phyloP scores from a whole-genome alignment of 805 yeast species.

The Saccharomycopsis fermentans region DNA sequence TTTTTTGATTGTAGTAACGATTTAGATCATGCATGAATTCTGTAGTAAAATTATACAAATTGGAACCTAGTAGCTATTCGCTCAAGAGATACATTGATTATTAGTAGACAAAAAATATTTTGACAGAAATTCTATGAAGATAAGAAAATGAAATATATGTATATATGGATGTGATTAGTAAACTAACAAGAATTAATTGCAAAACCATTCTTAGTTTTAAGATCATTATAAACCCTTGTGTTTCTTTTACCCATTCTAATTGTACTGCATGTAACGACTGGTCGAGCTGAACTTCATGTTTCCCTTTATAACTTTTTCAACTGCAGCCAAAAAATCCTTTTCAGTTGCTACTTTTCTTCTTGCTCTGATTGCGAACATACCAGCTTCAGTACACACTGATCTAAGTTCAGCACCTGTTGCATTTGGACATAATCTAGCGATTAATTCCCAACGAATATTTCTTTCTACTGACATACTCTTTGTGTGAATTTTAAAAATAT shows the following conservation, averaged over 20 bases:
- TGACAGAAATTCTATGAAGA: neutral
- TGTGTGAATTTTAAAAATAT: conserved; percentile 93
- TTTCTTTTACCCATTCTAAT: conserved; percentile 31
- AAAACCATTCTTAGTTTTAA: neutral
- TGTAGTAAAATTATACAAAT: no score
- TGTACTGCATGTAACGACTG: conserved; percentile 97
- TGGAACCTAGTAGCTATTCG: neutral
- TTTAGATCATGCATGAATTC: no score
- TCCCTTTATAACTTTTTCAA: conserved; percentile 97
- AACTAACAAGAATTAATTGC: neutral
- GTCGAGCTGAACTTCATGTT: conserved; percentile 96
- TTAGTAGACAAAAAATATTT: neutral
- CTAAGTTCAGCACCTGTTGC: conserved; percentile 98
- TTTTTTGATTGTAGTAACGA: no score
- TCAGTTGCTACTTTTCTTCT: conserved; percentile 97
- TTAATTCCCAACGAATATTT: conserved; percentile 96
- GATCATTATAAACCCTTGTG: neutral
- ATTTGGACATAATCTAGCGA: conserved; percentile 94
- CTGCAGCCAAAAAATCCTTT: conserved; percentile 95
- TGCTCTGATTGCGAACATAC: conserved; percentile 98
- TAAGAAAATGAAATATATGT: neutral
- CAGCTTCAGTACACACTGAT: conserved; percentile 98
- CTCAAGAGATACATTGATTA: neutral
- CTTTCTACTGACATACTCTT: conserved; percentile 97
- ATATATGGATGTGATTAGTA: neutral